These are phyloP conservation scores for Phaeosphaeriaceae sp. DNA, from an alignment of 2,329 filamentous ascomycete species.

Conservation along the genomic window DNA sequence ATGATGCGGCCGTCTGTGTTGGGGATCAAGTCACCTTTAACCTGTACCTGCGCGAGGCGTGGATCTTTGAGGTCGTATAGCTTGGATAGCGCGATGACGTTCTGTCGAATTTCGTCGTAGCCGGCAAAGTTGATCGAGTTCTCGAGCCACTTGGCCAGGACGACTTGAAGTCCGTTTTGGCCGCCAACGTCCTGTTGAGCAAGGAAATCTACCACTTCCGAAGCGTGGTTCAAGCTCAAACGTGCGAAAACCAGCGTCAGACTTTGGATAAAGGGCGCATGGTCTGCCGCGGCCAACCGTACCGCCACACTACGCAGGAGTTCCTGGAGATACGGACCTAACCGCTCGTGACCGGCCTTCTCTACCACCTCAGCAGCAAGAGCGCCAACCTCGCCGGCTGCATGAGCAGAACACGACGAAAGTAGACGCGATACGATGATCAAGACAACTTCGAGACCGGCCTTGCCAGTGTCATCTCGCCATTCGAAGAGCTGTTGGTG, in stretches of 20 bases:
- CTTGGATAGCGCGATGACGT: slow-evolving; percentile 92
- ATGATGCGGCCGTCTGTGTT: slow-evolving; percentile 79
- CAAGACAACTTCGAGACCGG: slow-evolving; percentile 85
- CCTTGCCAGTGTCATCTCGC: slow-evolving; percentile 78
- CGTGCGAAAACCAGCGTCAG: slow-evolving; percentile 94
- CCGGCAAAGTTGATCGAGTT: slow-evolving; percentile 98
- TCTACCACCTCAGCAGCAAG: slow-evolving; percentile 94
- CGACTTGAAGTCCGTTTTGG: slow-evolving; percentile 84
- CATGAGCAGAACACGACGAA: slow-evolving; percentile 82
- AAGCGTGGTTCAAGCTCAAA: slow-evolving; percentile 81
- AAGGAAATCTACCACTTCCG: slow-evolving; percentile 91
- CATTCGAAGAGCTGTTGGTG: slow-evolving; percentile 88
- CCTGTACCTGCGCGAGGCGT: slow-evolving; percentile 77
- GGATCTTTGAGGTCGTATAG: slow-evolving; percentile 86
- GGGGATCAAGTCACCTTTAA: slow-evolving; percentile 89
- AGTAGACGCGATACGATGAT: slow-evolving; percentile 92
- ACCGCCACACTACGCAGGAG: slow-evolving; percentile 88
- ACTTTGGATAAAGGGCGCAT: slow-evolving; percentile 92
- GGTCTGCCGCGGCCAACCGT: slow-evolving; percentile 80
- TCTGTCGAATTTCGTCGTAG: slow-evolving; percentile 96
- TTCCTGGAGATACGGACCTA: slow-evolving; percentile 89
- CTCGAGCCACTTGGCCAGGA: slow-evolving; percentile 94
- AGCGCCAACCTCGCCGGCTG: slow-evolving; percentile 93
- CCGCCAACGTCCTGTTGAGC: slow-evolving; percentile 81
- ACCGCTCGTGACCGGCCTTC: slow-evolving; percentile 87